Conservation (phyloP, 495 filamentous ascomycete genomes). For the Aspergillus funiculosus region DNA sequence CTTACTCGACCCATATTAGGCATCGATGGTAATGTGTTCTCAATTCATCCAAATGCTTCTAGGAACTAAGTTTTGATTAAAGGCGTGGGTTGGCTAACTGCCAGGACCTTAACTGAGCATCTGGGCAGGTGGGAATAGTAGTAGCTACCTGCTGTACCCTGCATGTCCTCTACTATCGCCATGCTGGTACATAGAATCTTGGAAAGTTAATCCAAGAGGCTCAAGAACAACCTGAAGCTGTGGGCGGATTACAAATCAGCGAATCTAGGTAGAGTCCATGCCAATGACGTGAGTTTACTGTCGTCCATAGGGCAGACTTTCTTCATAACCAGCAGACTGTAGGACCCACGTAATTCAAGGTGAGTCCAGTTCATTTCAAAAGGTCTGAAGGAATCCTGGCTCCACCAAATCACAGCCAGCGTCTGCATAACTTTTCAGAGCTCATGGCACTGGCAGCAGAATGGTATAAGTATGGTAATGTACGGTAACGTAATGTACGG, state of each 20-base stretch:
- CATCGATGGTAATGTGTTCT: too few relatives aligned
- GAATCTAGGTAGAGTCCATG: too few relatives aligned
- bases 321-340: too few relatives aligned
- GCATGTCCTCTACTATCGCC: conserved; percentile 1
- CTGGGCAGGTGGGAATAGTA: background rate
- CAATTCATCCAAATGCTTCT: background rate
- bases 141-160: background rate
- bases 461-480: background rate
- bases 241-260: too few relatives aligned
- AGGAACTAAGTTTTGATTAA: background rate
- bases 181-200: too few relatives aligned
- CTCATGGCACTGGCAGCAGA: too few relatives aligned
- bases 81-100: conserved; percentile 1
- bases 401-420: background rate
- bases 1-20: background rate
- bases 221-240: too few relatives aligned
- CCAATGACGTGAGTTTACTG: too few relatives aligned
- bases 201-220: too few relatives aligned
- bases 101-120: conserved; percentile 8
- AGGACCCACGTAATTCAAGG: too few relatives aligned
- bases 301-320: too few relatives aligned
- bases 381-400: background rate
- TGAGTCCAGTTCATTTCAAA: too few relatives aligned
- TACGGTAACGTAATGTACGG: background rate
- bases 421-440: conserved; percentile 3